Percentiles rank a stretch among this genome's conserved stretches.
These are phyloP conservation scores for Bryopsis sp. DNA, from an alignment of 139 green algal genomes.

Conservation along the genomic window DNA sequence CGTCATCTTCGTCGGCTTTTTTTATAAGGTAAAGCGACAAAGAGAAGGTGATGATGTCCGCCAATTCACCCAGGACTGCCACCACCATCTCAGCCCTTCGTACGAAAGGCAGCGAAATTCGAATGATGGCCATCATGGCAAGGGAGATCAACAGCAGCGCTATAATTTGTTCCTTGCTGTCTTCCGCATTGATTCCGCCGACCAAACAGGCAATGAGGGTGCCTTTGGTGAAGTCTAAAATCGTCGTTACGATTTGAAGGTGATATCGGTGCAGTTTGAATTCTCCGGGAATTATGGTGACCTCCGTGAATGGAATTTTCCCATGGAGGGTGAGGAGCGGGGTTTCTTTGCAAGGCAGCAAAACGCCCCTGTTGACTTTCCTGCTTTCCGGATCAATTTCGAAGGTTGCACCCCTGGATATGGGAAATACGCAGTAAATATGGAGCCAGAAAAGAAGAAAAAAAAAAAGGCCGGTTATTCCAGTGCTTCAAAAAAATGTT, in stretches of 20 bases:
- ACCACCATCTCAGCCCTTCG: constrained; percentile 6
- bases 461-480: too few relatives aligned
- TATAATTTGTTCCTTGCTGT: neutral
- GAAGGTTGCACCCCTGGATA: constrained; percentile 1
- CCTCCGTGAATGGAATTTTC: neutral
- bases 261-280: constrained; percentile 14
- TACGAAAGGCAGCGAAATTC: neutral
- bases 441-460: too few relatives aligned
- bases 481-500: too few relatives aligned
- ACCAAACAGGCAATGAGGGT: neutral
- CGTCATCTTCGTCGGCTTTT: neutral
- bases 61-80: neutral
- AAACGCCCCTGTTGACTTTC: neutral
- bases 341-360: neutral
- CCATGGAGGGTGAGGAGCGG: neutral
- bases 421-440: too few relatives aligned
- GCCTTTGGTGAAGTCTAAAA: neutral
- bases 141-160: neutral
- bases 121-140: neutral
- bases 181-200: neutral
- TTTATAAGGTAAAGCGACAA: neutral
- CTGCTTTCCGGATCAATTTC: neutral
- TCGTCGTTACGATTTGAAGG: neutral
- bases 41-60: constrained; percentile 4
- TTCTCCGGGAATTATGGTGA: neutral